These are phyloP conservation scores for Vanderwaltozyma verrucispora DNA, from an alignment of 805 yeast species.

Conservation along the genomic window DNA sequence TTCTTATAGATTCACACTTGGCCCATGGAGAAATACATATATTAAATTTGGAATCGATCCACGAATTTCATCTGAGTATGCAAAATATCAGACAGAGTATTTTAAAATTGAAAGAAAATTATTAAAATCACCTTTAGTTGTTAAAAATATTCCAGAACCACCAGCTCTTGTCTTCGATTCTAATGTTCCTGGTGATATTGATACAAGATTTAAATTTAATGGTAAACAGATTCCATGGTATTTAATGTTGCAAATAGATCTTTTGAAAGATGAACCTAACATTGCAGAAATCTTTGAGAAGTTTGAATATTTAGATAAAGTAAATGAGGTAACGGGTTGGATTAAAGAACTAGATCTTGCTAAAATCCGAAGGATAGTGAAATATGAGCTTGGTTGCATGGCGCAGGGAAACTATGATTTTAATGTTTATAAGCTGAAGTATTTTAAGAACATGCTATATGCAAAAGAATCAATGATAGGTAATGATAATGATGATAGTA, in stretches of 20 bases:
- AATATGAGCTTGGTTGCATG: slow-evolving; percentile 59
- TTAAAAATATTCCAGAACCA: slow-evolving; percentile 24
- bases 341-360: slow-evolving; percentile 48
- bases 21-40: slow-evolving; percentile 91
- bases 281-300: slow-evolving; percentile 35
- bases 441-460: slow-evolving; percentile 34
- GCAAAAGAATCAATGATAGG: slow-evolving; percentile 30
- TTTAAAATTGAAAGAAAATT: slow-evolving; percentile 37
- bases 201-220: slow-evolving; percentile 50
- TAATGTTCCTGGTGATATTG: slow-evolving; percentile 28
- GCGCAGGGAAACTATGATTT: slow-evolving; percentile 39
- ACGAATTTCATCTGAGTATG: slow-evolving; percentile 38
- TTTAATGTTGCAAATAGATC: slow-evolving; percentile 69
- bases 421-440: slow-evolving; percentile 31
- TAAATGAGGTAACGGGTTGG: slow-evolving; percentile 57
- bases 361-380: slow-evolving; percentile 55
- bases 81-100: slow-evolving; percentile 74
- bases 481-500: slow-evolving; percentile 12
- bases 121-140: slow-evolving; percentile 16
- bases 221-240: slow-evolving; percentile 62
- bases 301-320: slow-evolving; percentile 43
- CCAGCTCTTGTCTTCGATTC: slow-evolving; percentile 27
- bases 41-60: slow-evolving; percentile 78
- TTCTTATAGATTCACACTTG: slow-evolving; percentile 70
- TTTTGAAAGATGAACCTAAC: slow-evolving; percentile 55